Conservation (phyloP, 169 alveolate genomes). For the Cyclospora cayetanensis region DNA sequence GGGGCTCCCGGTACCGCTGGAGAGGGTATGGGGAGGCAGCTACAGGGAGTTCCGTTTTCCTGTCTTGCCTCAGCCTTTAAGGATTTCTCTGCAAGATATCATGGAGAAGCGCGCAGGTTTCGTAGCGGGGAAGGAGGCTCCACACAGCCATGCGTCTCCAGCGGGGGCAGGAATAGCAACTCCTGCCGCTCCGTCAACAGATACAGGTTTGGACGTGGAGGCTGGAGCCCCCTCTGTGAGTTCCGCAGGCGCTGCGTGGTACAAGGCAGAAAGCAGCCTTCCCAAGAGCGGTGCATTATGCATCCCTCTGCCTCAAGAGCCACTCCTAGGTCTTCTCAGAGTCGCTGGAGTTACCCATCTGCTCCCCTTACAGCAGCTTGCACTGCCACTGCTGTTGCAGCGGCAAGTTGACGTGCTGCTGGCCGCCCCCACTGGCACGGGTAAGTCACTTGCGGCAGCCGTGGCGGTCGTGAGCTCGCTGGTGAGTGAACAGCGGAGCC, state of each 20-base stretch:
- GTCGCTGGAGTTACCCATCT: not conserved
- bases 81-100: not conserved
- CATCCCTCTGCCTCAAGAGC: not conserved
- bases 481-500: too few relatives aligned
- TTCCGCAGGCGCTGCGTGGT: too few relatives aligned
- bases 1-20: slow-evolving; percentile 16
- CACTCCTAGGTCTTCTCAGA: slow-evolving; percentile 8
- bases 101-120: too few relatives aligned
- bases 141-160: too few relatives aligned
- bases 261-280: too few relatives aligned
- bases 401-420: slow-evolving; percentile 29
- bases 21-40: not conserved
- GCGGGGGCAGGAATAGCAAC: not conserved
- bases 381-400: slow-evolving; percentile 46
- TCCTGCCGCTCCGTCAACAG: not conserved
- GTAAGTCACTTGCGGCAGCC: slow-evolving; percentile 9
- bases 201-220: not conserved
- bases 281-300: too few relatives aligned
- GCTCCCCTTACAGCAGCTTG: slow-evolving; percentile 48
- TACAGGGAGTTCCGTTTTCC: not conserved
- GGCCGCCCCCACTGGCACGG: slow-evolving; percentile 12
- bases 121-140: too few relatives aligned
- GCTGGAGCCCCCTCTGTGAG: not conserved
- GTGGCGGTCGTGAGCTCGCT: not conserved
- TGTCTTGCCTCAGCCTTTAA: not conserved